Percentiles rank a stretch among this genome's conserved stretches.
Evolutionary conservation across 2,329 filamentous ascomycete species (phyloP).

Genomic region (Aureobasidium lini): DNA sequence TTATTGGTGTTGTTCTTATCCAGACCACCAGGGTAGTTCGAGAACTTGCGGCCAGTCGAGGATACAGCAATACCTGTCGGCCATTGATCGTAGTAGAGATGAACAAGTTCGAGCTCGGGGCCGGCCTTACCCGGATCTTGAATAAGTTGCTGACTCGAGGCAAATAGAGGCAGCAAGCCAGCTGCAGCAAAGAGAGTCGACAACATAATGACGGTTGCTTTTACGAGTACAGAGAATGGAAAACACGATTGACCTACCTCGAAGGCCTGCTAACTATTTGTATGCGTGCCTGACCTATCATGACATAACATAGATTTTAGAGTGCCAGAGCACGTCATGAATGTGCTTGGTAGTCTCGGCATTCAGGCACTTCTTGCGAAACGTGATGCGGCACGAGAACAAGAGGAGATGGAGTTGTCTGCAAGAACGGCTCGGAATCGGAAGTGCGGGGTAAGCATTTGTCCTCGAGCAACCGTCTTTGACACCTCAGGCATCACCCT

Average conservation of each 20-base stretch:
- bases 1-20: conserved; percentile 41
- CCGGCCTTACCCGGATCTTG: conserved; percentile 34
- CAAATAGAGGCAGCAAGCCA: background rate
- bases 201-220: background rate
- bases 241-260: conserved; percentile 1
- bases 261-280: conserved; percentile 6
- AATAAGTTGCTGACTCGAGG: conserved; percentile 16
- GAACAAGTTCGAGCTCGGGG: conserved; percentile 40
- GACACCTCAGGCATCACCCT: background rate
- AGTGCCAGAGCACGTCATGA: conserved; percentile 7
- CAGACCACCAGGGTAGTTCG: conserved; percentile 44
- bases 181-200: background rate
- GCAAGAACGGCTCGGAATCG: background rate
- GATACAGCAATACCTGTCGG: conserved; percentile 47
- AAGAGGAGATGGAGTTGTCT: background rate
- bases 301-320: conserved; percentile 2
- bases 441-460: background rate
- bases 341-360: background rate
- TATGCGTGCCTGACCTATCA: conserved; percentile 4
- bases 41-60: conserved; percentile 43
- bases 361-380: background rate
- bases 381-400: background rate
- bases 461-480: background rate
- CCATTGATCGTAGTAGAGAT: conserved; percentile 47
- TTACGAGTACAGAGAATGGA: background rate